Conservation (phyloP, 495 filamentous ascomycete species). For the Echria macrotheca region DNA sequence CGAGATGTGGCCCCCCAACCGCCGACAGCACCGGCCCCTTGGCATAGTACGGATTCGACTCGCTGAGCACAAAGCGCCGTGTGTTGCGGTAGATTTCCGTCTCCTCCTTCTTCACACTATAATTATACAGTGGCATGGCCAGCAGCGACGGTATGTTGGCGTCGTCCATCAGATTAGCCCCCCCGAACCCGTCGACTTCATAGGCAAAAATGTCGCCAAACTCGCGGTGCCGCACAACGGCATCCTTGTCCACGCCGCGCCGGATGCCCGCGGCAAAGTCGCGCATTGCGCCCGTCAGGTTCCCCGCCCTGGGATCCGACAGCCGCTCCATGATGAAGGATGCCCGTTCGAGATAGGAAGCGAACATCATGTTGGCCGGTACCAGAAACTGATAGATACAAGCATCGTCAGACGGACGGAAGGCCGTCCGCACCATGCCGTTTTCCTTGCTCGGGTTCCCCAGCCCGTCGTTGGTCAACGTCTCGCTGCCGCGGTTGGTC, state of each 20-base stretch:
- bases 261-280: conserved; percentile 41
- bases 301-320: too few species aligned
- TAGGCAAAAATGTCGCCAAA: conserved; percentile 50
- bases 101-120: too few species aligned
- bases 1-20: conserved; percentile 52
- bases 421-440: conserved; percentile 56
- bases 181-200: conserved; percentile 56
- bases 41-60: conserved; percentile 54
- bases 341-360: conserved; percentile 44
- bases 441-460: conserved; percentile 54
- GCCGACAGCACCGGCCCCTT: conserved; percentile 47
- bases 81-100: too few species aligned
- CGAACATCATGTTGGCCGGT: conserved; percentile 68
- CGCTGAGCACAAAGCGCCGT: too few species aligned
- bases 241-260: conserved; percentile 45
- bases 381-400: conserved; percentile 54
- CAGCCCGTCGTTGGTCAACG: conserved; percentile 51
- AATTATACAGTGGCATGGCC: conserved; percentile 47
- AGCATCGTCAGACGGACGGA: conserved; percentile 57
- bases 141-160: conserved; percentile 57
- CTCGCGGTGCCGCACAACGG: conserved; percentile 31
- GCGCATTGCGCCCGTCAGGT: conserved; percentile 36
- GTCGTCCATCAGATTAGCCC: conserved; percentile 54
- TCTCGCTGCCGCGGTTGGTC: conserved; percentile 53
- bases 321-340: conserved; percentile 46